Conservation (phyloP, 495 filamentous ascomycete species). For the Penicillium bialowiezense region DNA sequence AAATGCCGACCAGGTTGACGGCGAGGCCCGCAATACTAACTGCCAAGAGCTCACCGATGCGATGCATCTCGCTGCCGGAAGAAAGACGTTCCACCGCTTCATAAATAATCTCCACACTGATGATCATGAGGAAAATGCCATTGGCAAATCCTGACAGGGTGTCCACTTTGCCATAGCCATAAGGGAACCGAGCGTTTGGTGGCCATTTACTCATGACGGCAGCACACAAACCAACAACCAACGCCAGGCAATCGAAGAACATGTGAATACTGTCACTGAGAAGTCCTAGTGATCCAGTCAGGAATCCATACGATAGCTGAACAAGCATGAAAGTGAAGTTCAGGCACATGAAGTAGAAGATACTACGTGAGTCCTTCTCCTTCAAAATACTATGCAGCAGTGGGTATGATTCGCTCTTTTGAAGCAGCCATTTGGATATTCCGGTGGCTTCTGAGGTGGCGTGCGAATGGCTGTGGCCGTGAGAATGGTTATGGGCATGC, state of each 20-base stretch:
- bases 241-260: constrained; percentile 97
- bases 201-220: constrained; percentile 98
- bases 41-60: constrained; percentile 80
- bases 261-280: constrained; percentile 98
- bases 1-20: constrained; percentile 90
- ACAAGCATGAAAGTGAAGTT: constrained; percentile 96
- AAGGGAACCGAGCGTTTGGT: constrained; percentile 80
- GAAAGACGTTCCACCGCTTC: constrained; percentile 86
- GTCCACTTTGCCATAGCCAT: constrained; percentile 95
- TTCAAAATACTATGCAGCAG: constrained; percentile 79
- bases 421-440: constrained; percentile 65
- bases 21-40: constrained; percentile 81
- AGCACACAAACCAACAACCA: constrained; percentile 89
- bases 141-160: constrained; percentile 96
- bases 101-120: constrained; percentile 94
- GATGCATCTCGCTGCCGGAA: constrained; percentile 75
- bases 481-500: constrained; percentile 33
- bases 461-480: constrained; percentile 41
- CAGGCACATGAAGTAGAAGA: constrained; percentile 94
- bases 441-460: constrained; percentile 41
- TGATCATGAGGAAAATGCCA: constrained; percentile 92
- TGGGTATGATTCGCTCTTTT: constrained; percentile 63
- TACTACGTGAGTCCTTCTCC: constrained; percentile 91
- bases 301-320: constrained; percentile 88
- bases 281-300: constrained; percentile 88